These are phyloP conservation scores for Calonectria hongkongensis DNA, from an alignment of 2,329 filamentous ascomycete genomes.

Conservation along the genomic window DNA sequence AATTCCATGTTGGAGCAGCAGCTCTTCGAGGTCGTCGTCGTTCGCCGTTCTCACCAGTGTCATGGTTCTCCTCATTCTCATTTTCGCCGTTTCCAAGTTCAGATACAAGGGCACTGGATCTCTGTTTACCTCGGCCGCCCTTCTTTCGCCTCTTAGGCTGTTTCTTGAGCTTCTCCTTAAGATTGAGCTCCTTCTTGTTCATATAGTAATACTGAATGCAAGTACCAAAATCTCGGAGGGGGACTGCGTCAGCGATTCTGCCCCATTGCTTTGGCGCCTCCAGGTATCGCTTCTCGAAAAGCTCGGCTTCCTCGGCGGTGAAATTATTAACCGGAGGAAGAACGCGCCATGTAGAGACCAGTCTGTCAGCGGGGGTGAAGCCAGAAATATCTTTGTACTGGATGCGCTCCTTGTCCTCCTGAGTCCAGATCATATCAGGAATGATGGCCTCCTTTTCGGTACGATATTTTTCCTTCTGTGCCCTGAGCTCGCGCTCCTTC, in stretches of 20 bases:
- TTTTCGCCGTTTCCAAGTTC: slow-evolving; percentile 78
- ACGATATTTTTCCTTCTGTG: slow-evolving; percentile 81
- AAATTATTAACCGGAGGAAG: slow-evolving; percentile 85
- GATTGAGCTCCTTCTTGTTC: slow-evolving; percentile 83
- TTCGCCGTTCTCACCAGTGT: slow-evolving; percentile 76
- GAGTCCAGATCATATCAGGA: slow-evolving; percentile 80
- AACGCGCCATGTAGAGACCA: slow-evolving; percentile 82
- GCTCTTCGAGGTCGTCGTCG: slow-evolving; percentile 77
- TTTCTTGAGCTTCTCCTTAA: slow-evolving; percentile 84
- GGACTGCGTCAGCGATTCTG: slow-evolving; percentile 81
- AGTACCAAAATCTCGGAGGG: slow-evolving; percentile 82
- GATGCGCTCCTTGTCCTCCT: slow-evolving; percentile 74
- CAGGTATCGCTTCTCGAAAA: slow-evolving; percentile 84
- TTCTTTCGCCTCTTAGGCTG: slow-evolving; percentile 76
- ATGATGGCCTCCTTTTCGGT: slow-evolving; percentile 86
- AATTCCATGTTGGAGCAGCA: slow-evolving; percentile 83
- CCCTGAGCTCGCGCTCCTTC: slow-evolving; percentile 78
- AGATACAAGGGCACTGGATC: slow-evolving; percentile 79
- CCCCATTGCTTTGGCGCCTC: slow-evolving; percentile 90
- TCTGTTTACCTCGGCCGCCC: slow-evolving; percentile 73
- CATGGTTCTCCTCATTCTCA: slow-evolving; percentile 73
- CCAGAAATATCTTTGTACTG: slow-evolving; percentile 81
- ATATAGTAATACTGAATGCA: slow-evolving; percentile 93
- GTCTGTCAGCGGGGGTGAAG: slow-evolving; percentile 77
- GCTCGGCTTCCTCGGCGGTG: slow-evolving; percentile 79